Evolutionary conservation across 345 rosid genomes (phyloP).

Genomic region (Syzygium aqueum): DNA sequence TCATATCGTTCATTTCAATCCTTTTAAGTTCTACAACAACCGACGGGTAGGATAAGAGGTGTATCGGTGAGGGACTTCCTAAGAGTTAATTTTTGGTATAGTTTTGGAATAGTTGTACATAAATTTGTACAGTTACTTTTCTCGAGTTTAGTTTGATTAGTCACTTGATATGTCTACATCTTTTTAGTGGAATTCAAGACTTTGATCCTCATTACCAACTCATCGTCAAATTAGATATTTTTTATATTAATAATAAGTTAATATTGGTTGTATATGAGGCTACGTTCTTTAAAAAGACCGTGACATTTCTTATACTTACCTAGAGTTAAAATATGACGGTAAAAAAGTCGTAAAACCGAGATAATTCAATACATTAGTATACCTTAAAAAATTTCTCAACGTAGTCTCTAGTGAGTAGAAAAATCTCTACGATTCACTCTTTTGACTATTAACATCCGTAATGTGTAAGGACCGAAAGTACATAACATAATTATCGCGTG

Average conservation of each 20-base stretch:
- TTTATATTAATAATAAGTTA: too few species aligned
- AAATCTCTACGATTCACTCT: neutral
- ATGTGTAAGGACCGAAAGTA: neutral
- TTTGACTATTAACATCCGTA: neutral
- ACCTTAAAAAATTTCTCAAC: neutral
- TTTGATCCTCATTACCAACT: neutral
- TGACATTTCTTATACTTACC: neutral
- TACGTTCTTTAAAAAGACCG: neutral
- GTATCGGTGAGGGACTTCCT: neutral
- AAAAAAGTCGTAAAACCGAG: neutral
- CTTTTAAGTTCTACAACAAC: fast-evolving
- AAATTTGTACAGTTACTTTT: too few species aligned
- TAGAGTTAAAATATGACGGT: neutral
- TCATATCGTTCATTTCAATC: too few species aligned
- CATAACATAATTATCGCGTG: neutral
- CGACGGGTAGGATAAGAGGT: neutral
- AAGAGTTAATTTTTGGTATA: neutral
- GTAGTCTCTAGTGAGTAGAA: neutral
- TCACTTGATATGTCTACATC: neutral
- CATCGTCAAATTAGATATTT: too few species aligned
- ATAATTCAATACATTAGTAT: fast-evolving
- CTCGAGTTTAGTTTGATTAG: neutral
- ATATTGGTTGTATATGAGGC: neutral
- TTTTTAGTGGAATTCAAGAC: neutral
- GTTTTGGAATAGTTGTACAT: neutral